These are phyloP conservation scores for Falciphora oryzae DNA, from an alignment of 2,329 filamentous ascomycete genomes.

Conservation along the genomic window DNA sequence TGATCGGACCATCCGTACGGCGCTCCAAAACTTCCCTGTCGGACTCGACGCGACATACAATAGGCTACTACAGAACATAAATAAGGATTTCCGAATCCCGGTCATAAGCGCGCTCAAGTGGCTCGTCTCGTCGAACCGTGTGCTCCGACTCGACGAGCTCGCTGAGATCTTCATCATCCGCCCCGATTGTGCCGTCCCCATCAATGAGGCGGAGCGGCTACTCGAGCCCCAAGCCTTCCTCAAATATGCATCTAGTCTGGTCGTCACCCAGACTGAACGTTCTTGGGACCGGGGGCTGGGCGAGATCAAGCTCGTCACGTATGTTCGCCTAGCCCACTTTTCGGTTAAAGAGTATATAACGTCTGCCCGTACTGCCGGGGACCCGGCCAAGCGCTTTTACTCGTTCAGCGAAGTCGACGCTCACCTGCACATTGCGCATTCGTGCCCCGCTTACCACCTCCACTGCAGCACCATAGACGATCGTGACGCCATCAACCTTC, in stretches of 20 bases:
- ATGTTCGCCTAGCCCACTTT: not conserved
- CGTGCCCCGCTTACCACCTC: not conserved
- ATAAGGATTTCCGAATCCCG: not conserved
- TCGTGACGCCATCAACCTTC: not conserved
- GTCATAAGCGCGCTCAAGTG: not conserved
- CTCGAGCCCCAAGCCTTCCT: not conserved
- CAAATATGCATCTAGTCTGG: not conserved
- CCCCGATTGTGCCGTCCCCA: not conserved
- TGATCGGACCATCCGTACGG: not conserved
- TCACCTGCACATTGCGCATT: not conserved
- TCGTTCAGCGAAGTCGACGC: conserved; percentile 1
- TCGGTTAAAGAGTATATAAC: not conserved
- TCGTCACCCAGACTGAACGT: not conserved
- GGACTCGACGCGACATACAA: not conserved
- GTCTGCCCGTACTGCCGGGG: not conserved
- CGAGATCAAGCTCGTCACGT: not conserved
- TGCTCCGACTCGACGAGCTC: not conserved
- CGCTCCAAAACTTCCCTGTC: not conserved
- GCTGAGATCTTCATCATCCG: not conserved
- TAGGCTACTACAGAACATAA: not conserved
- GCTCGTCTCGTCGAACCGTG: not conserved
- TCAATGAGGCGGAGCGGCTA: not conserved
- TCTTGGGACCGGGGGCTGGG: not conserved
- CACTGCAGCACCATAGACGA: not conserved
- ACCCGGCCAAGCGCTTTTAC: not conserved